Base-by-base conservation (phyloP, 2,329 filamentous ascomycete species). In the Cytospora paraplurivora region DNA sequence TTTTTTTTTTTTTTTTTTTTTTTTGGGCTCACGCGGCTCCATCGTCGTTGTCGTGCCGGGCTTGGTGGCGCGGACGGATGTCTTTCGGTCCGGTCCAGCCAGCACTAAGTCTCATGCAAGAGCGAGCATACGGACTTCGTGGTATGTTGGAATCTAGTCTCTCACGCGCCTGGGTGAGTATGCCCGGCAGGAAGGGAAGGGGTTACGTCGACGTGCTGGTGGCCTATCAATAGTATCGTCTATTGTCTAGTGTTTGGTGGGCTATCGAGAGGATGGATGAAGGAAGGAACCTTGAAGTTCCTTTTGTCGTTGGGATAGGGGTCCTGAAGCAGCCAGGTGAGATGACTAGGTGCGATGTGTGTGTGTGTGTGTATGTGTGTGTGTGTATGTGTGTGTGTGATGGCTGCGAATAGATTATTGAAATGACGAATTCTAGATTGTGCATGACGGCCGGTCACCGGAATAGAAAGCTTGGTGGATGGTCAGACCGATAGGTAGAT, bases 351-450 rank as follows among this genome's bases (percentile, higher is more conserved):
- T 27, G 27, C 27, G 27, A 27, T 19, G 63, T 60, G 1, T 44
- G 0, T 50, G 52, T 21, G 7, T 62, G 12, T n/a, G n/a, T n/a
- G 63, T 62, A 0, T 49, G 52, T n/a, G 63, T 59, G 1, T 44
- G 49, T 17, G 59, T 65, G 35, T n/a, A n/a, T n/a, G n/a, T n/a
- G 63, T 62, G 0, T 50, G 52, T 21, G 7, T 62, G 12, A 65
- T 65, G 63, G 17, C 63, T 3, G 56, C 55, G 56, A 65, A 56
- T 54, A 56, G 60, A 7, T 4, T 63, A 65, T 53, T 33, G 63
- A 27, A 59, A 34, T 17, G 63, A 65, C 3, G 63, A 65, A 51
- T 56, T 65, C 8, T 65, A 60, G 63, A 52, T 52, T 47, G 60
- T 63, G 19, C 60, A 65, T 27, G 60, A 60, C 7, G 56, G 63